phyloP scores from a whole-genome alignment of 345 rosid species.

The Gynandropsis gynandra region DNA sequence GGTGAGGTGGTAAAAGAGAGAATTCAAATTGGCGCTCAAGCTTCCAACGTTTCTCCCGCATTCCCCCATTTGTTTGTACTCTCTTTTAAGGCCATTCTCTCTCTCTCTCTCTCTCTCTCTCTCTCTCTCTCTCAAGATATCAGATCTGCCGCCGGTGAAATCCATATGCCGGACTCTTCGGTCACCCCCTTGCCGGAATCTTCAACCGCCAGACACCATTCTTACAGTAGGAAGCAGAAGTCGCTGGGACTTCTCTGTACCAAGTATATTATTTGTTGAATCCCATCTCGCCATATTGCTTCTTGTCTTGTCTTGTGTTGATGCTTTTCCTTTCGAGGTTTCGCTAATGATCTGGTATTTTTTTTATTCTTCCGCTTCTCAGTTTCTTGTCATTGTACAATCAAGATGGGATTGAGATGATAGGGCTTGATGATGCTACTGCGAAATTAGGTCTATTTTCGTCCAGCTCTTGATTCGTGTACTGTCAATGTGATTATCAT shows the following conservation, averaged over 20 bases:
- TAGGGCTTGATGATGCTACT: slow-evolving; percentile 92
- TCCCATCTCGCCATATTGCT: background rate
- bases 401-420: slow-evolving; percentile 51
- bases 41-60: background rate
- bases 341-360: background rate
- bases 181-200: slow-evolving; percentile 34
- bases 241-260: slow-evolving; percentile 90
- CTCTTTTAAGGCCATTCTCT: background rate
- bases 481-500: background rate
- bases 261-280: slow-evolving; percentile 20
- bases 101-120: background rate
- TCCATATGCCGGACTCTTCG: slow-evolving; percentile 22
- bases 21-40: slow-evolving; percentile 6
- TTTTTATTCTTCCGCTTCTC: background rate
- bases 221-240: slow-evolving; percentile 77
- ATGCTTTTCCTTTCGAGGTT: background rate
- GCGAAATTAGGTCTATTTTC: slow-evolving; percentile 43
- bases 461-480: background rate
- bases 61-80: background rate
- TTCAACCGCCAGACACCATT: slow-evolving; percentile 42
- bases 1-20: background rate
- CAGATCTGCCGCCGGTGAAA: slow-evolving; percentile 25
- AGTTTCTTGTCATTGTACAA: slow-evolving; percentile 77
- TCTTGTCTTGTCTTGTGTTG: background rate
- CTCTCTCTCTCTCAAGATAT: slow-evolving; percentile 16